Evolutionary conservation across 73 alveolate genomes (phyloP), one percentile per base, ranked within the genome.

Genomic region (Paramecium octaurelia): DNA sequence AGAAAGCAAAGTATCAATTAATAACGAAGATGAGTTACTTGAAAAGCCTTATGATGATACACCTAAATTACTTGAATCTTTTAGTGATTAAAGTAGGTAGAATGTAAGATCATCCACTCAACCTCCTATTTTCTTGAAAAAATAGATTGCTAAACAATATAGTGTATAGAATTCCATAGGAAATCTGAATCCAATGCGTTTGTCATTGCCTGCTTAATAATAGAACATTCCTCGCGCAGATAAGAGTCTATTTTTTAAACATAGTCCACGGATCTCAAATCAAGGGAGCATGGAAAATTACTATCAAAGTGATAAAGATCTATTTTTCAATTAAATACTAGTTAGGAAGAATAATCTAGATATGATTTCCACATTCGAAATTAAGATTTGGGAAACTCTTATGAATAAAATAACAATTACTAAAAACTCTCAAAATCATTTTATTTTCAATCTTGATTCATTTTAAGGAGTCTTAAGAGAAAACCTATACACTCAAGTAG

Each of bases 111-210:
- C 91, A 0, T 80, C 91, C 0, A 80, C 91, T 4, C 27, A 80
- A 24, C 91, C 91, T 44, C 91, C 91, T 11, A 46, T 80, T 2
- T 80, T 80, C 48, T 20, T 80, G 23, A 80, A 80, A n/a, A 80
- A 80, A 46, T 23, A 42, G 21, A n/a, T 42, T 35, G 27, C 91
- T 6, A 80, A 80, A 80, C 20, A 80, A 80, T 31, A 40, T 14
- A 40, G 75, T 44, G 35, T 73, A 0, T 40, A 73, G 20, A 73
- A 40, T 43, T 34, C 87, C 2, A 8, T 64, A 6, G 84, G 87
- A 9, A 73, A 73, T 38, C 20, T 12, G 6, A 64, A 54, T 54
- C 69, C 34, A 40, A 44, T 77, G 8, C 16, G 50, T 14, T 80
- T 80, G 24, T 11, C 73, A 0, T 20, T 80, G 46, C 46, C 46